A percentile compares a stretch with the other conserved stretches of the same genome.
Evolutionary conservation across 805 yeast genomes (phyloP).

Genomic region (Hanseniaspora meyeri): DNA sequence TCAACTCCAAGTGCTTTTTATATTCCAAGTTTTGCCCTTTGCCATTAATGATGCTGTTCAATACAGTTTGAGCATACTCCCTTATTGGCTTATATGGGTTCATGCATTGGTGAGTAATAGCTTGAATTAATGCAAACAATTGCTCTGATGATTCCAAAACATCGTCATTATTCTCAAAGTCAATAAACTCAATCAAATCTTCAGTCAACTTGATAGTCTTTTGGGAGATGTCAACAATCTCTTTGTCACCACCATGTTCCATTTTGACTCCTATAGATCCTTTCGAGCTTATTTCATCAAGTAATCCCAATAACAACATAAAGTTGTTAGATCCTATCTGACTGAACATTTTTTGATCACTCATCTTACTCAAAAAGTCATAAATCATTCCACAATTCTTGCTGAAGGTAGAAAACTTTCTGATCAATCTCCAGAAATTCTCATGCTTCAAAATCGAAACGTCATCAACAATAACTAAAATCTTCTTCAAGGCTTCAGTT

Average conservation of each 20-base stretch:
- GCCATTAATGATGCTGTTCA: conserved; percentile 38
- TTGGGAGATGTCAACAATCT: conserved; percentile 45
- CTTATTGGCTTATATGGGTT: conserved; percentile 77
- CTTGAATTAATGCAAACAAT: conserved; percentile 53
- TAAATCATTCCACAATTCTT: conserved; percentile 35
- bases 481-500: conserved; percentile 34
- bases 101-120: conserved; percentile 76
- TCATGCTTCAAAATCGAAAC: conserved; percentile 38
- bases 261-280: conserved; percentile 70
- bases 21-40: conserved; percentile 26
- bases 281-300: conserved; percentile 69
- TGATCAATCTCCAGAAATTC: conserved; percentile 43
- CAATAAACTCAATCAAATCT: conserved; percentile 30
- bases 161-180: background rate
- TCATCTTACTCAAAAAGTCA: conserved; percentile 34
- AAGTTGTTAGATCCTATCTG: conserved; percentile 40
- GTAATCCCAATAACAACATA: conserved; percentile 52
- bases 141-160: conserved; percentile 12
- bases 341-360: conserved; percentile 24
- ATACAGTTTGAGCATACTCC: conserved; percentile 36
- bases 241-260: conserved; percentile 52
- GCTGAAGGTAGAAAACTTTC: conserved; percentile 37
- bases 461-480: conserved; percentile 23
- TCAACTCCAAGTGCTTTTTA: conserved; percentile 19
- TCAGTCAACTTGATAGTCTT: conserved; percentile 52